These are phyloP conservation scores for Petasospora fabianii DNA, from an alignment of 1,139 yeast genomes.

Conservation along the genomic window DNA sequence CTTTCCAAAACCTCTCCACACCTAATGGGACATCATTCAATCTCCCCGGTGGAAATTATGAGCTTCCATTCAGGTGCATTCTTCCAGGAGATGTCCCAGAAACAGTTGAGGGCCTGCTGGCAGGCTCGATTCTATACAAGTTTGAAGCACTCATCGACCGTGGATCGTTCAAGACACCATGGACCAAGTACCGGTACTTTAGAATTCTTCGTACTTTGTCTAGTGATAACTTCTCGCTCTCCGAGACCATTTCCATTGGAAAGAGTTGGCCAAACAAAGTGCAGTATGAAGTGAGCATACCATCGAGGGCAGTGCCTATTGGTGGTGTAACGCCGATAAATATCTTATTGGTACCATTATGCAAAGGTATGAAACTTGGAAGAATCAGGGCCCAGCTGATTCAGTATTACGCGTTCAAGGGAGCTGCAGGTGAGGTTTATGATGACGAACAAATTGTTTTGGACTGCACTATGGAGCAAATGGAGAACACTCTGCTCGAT, in stretches of 20 bases:
- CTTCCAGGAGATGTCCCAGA: constrained; percentile 63
- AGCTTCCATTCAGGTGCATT: constrained; percentile 53
- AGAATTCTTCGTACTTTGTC: constrained; percentile 53
- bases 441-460: constrained; percentile 41
- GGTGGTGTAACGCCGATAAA: constrained; percentile 54
- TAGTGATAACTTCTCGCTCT: constrained; percentile 45
- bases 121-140: constrained; percentile 54
- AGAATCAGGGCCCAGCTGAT: constrained; percentile 46
- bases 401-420: constrained; percentile 47
- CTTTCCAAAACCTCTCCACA: constrained; percentile 30
- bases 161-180: constrained; percentile 32
- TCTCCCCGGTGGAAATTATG: constrained; percentile 63
- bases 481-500: constrained; percentile 37
- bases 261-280: constrained; percentile 64
- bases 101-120: constrained; percentile 61
- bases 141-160: constrained; percentile 54
- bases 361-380: constrained; percentile 51
- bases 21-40: constrained; percentile 34
- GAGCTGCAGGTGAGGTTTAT: constrained; percentile 35
- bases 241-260: constrained; percentile 55
- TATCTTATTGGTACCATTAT: constrained; percentile 54
- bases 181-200: constrained; percentile 36
- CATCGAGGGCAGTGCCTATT: constrained; percentile 55
- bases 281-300: constrained; percentile 57
- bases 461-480: constrained; percentile 33